phyloP scores from a whole-genome alignment of 345 rosid species.

The Eucalyptus sp. region DNA sequence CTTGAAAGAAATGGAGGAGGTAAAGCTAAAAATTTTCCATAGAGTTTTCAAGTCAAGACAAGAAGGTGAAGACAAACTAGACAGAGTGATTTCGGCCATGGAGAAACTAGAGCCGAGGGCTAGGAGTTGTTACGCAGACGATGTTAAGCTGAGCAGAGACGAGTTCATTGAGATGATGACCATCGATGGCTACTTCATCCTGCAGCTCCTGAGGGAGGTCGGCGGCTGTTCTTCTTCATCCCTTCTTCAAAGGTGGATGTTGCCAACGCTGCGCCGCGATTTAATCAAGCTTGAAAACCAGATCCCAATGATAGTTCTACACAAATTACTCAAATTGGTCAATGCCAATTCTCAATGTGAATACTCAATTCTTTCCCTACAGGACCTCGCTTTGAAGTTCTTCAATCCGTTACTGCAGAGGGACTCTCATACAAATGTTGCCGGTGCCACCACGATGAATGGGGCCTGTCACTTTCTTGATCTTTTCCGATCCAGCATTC shows the following conservation, averaged over 20 bases:
- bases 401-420: conserved; percentile 8
- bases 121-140: conserved; percentile 3
- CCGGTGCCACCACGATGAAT: neutral
- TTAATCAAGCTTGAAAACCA: conserved; percentile 22
- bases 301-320: conserved; percentile 4
- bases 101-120: conserved; percentile 3
- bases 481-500: conserved; percentile 12
- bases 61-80: neutral
- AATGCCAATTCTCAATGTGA: neutral
- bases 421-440: neutral
- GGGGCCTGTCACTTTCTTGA: conserved; percentile 5
- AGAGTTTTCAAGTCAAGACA: neutral
- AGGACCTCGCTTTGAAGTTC: conserved; percentile 4
- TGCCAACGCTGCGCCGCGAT: conserved; percentile 6
- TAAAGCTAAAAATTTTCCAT: conserved; percentile 2
- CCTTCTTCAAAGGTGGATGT: conserved; percentile 8
- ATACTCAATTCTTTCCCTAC: neutral
- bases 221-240: neutral
- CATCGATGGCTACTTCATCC: conserved; percentile 16
- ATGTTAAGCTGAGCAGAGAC: neutral
- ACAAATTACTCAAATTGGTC: neutral
- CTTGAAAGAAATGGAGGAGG: conserved; percentile 1
- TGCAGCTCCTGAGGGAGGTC: conserved; percentile 9
- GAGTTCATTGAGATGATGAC: conserved; percentile 18
- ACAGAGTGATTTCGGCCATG: neutral